Evolutionary conservation across 2,329 filamentous ascomycete species (phyloP).

Genomic region (Fusarium citri): DNA sequence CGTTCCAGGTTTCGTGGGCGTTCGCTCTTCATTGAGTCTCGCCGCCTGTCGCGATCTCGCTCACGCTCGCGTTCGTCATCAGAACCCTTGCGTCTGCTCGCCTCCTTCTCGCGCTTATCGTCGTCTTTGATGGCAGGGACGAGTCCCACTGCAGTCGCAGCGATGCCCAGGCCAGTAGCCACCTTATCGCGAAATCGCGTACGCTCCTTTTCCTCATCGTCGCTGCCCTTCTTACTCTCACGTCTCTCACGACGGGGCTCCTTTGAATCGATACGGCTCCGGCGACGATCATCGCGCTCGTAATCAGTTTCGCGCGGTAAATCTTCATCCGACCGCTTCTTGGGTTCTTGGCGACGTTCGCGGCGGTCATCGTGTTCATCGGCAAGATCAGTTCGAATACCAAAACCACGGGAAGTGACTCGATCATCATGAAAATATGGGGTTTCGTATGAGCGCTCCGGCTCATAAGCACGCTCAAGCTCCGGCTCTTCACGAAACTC

Average conservation of each 20-base stretch:
- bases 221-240: slow-evolving; percentile 48
- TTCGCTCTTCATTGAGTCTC: slow-evolving; percentile 1
- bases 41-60: slow-evolving; percentile 27
- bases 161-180: slow-evolving; percentile 60
- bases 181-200: slow-evolving; percentile 62
- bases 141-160: slow-evolving; percentile 62
- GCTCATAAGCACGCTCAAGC: slow-evolving; percentile 42
- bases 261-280: slow-evolving; percentile 40
- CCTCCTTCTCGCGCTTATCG: slow-evolving; percentile 52
- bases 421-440: slow-evolving; percentile 60
- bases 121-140: slow-evolving; percentile 54
- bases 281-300: slow-evolving; percentile 48
- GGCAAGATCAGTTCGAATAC: slow-evolving; percentile 59
- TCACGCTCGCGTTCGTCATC: slow-evolving; percentile 49
- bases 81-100: slow-evolving; percentile 47
- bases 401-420: slow-evolving; percentile 62
- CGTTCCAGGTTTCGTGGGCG: slow-evolving; percentile 18
- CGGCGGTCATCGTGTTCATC: slow-evolving; percentile 57
- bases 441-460: slow-evolving; percentile 45
- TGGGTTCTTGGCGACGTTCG: slow-evolving; percentile 51
- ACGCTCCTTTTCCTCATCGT: slow-evolving; percentile 55
- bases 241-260: slow-evolving; percentile 48
- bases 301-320: slow-evolving; percentile 44
- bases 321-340: slow-evolving; percentile 50
- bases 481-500: slow-evolving; percentile 58